These are phyloP conservation scores for Porogramme epimiltina DNA, from an alignment of 1,284 basidiomycete genomes.

Conservation along the genomic window DNA sequence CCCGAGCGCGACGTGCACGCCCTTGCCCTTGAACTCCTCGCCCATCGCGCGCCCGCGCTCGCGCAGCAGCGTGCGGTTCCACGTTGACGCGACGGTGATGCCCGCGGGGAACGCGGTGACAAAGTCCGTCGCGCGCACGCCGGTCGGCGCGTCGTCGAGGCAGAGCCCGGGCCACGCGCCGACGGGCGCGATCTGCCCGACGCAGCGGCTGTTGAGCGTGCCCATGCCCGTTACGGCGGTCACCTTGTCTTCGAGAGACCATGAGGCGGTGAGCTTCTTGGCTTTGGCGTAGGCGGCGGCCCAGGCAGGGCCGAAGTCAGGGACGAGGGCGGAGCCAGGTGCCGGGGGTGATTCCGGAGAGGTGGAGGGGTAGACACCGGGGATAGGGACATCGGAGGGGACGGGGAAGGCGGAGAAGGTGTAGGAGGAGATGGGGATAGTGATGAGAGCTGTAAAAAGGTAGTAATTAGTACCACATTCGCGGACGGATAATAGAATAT, in stretches of 20 bases:
- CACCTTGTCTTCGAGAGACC: conserved; percentile 45
- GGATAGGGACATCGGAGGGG: conserved; percentile 32
- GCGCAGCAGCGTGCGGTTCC: conserved; percentile 68
- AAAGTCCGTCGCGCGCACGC: conserved; percentile 48
- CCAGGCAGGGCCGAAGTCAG: conserved; percentile 48
- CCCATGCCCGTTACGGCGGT: conserved; percentile 43
- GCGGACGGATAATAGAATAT: too few species aligned
- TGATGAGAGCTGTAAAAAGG: conserved; percentile 12
- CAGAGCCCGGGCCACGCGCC: conserved; percentile 63
- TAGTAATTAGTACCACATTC: too few species aligned
- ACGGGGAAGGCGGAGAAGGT: conserved; percentile 35
- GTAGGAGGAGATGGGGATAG: conserved; percentile 16
- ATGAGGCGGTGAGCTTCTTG: conserved; percentile 33
- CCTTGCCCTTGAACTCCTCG: conserved; percentile 77
- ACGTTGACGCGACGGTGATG: conserved; percentile 60
- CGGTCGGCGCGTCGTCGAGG: conserved; percentile 58
- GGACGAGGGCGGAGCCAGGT: conserved; percentile 34
- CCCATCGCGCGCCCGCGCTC: conserved; percentile 77
- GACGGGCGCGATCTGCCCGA: conserved; percentile 42
- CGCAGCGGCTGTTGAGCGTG: conserved; percentile 47
- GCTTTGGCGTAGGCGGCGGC: conserved; percentile 40
- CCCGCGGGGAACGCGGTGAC: conserved; percentile 63
- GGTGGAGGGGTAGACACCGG: conserved; percentile 30
- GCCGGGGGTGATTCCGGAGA: conserved; percentile 32
- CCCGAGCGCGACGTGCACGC: conserved; percentile 71